These are phyloP conservation scores for Toxicodendron radicans DNA, from an alignment of 345 rosid genomes.

Conservation along the genomic window DNA sequence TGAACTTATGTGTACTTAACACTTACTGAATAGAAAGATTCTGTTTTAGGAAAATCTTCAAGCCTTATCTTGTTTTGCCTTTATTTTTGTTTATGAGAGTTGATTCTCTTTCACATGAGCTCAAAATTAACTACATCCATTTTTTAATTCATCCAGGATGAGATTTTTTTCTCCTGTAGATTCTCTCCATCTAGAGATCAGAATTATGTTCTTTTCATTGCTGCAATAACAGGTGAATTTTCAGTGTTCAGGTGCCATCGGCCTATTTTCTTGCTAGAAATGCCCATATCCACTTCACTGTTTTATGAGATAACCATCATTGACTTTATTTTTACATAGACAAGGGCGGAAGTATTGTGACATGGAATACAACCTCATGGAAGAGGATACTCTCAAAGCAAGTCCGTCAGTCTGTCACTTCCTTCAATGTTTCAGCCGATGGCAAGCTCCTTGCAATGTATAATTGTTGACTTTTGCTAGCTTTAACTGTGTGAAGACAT, in stretches of 20 bases:
- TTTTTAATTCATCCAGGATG: slow-evolving; percentile 53
- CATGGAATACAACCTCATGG: slow-evolving; percentile 75
- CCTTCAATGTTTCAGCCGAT: slow-evolving; percentile 79
- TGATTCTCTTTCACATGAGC: slow-evolving; percentile 8
- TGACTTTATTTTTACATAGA: slow-evolving; percentile 32
- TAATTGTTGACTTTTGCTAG: slow-evolving; percentile 10
- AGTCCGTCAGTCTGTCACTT: slow-evolving; percentile 50
- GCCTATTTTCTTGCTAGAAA: background rate
- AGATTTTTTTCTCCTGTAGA: slow-evolving; percentile 76
- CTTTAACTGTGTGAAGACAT: slow-evolving; percentile 11
- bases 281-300: background rate
- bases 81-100: slow-evolving; percentile 9
- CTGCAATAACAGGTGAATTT: slow-evolving; percentile 72
- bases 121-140: slow-evolving; percentile 21
- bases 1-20: background rate
- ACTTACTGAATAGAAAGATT: background rate
- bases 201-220: slow-evolving; percentile 55
- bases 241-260: background rate
- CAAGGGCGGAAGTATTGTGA: slow-evolving; percentile 64
- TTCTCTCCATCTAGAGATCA: slow-evolving; percentile 55
- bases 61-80: background rate
- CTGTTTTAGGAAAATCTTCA: background rate
- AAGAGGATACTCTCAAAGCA: slow-evolving; percentile 54
- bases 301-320: slow-evolving; percentile 11
- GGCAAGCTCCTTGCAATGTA: slow-evolving; percentile 85